phyloP scores from a whole-genome alignment of 768 basidiomycete species.

The Crassisporium funariophilum region DNA sequence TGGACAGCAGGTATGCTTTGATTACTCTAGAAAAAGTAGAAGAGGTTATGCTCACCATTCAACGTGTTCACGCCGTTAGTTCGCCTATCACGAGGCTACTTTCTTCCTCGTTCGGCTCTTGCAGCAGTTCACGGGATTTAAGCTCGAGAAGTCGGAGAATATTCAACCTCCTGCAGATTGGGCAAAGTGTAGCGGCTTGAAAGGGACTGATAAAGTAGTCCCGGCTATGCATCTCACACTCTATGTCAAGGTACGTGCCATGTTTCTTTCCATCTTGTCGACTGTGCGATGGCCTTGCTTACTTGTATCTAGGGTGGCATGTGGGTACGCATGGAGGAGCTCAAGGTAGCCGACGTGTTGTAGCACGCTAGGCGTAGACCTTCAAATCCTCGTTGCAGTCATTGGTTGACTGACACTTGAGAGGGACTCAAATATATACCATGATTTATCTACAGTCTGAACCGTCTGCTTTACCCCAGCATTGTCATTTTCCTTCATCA shows the following conservation, averaged over 20 bases:
- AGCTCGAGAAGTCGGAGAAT: conserved; percentile 37
- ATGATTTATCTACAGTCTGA: not conserved
- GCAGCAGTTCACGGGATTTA: conserved; percentile 47
- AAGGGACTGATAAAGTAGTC: conserved; percentile 43
- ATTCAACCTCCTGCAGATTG: conserved; percentile 32
- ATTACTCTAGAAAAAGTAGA: not conserved
- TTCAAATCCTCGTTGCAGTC: too few species aligned
- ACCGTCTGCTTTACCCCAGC: too few species aligned
- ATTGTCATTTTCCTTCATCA: too few species aligned
- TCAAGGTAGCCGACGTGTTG: conserved; percentile 1
- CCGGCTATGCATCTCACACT: conserved; percentile 42
- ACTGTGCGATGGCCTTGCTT: too few species aligned
- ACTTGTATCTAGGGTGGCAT: conserved; percentile 44
- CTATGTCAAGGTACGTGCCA: conserved; percentile 41
- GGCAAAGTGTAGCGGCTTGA: conserved; percentile 25
- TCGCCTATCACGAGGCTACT: conserved; percentile 65
- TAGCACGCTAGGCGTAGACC: too few species aligned
- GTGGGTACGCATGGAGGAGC: conserved; percentile 40
- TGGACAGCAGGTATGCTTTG: conserved; percentile 35
- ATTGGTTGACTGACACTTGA: too few species aligned
- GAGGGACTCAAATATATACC: too few species aligned
- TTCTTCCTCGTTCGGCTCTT: conserved; percentile 55
- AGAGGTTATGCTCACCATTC: too few species aligned
- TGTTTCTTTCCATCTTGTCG: too few species aligned
- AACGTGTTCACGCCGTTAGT: conserved; percentile 43